Evolutionary conservation across 345 rosid genomes (phyloP).

Genomic region (Gossypium rotundifolium): DNA sequence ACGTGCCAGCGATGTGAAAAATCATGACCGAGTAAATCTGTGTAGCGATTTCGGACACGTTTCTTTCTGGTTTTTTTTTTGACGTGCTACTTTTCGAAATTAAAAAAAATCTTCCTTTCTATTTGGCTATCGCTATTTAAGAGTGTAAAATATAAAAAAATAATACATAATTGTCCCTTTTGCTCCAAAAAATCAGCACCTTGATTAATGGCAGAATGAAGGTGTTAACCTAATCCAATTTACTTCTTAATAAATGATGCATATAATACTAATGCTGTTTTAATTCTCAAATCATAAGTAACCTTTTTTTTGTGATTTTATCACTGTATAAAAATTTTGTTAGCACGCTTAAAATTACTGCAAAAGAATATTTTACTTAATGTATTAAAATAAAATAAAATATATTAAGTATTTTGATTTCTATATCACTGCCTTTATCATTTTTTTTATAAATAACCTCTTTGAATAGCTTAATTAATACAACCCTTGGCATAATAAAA

Average conservation of each 20-base stretch:
- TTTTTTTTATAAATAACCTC: not conserved
- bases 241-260: not conserved
- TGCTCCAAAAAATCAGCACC: not conserved
- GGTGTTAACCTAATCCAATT: not conserved
- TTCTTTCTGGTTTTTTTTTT: not conserved
- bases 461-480: not conserved
- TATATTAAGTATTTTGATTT: no score
- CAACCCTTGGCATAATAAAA: not conserved
- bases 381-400: no score
- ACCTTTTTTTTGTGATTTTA: not conserved
- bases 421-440: not conserved
- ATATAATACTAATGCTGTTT: not conserved
- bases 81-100: not conserved
- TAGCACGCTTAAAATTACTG: no score
- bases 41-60: not conserved
- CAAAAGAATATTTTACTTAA: no score
- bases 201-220: not conserved
- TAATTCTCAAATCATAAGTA: not conserved
- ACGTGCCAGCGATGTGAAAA: conserved; percentile 13
- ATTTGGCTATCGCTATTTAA: not conserved
- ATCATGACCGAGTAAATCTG: conserved; percentile 15
- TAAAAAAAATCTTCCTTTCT: not conserved
- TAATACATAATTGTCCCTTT: not conserved
- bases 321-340: not conserved
- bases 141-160: not conserved